Conservation (phyloP, 345 rosid species). For the Eutrema heterophyllum region DNA sequence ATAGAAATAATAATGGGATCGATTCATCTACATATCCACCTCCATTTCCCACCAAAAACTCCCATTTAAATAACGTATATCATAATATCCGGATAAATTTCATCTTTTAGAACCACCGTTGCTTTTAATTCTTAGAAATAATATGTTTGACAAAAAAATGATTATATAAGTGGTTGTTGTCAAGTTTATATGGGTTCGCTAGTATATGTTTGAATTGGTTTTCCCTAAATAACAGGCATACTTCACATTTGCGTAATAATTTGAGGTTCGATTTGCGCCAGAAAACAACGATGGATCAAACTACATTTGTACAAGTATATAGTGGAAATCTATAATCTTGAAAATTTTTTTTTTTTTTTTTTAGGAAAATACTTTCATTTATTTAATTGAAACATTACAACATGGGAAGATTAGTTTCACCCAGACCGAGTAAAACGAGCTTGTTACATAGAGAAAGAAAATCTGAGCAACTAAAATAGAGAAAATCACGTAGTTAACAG, state of each 20-base stretch:
- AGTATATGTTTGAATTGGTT: not conserved
- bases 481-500: too few relatives aligned
- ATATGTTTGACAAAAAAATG: not conserved
- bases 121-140: not conserved
- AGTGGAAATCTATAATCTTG: not conserved
- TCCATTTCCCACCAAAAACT: conserved; percentile 1
- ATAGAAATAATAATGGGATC: not conserved
- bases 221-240: not conserved
- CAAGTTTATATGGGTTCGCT: not conserved
- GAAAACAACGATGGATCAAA: not conserved
- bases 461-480: too few relatives aligned
- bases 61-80: not conserved
- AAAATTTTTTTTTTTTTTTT: too few relatives aligned
- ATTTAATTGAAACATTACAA: too few relatives aligned
- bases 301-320: not conserved
- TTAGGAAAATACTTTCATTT: too few relatives aligned
- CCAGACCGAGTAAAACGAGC: too few relatives aligned
- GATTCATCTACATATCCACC: not conserved
- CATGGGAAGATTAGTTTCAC: too few relatives aligned
- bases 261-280: not conserved
- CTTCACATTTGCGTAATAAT: not conserved
- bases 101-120: not conserved
- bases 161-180: not conserved
- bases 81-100: not conserved
- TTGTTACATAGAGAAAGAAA: too few relatives aligned